Conservation (phyloP, 495 filamentous ascomycete species). For the Neurospora discreta region DNA sequence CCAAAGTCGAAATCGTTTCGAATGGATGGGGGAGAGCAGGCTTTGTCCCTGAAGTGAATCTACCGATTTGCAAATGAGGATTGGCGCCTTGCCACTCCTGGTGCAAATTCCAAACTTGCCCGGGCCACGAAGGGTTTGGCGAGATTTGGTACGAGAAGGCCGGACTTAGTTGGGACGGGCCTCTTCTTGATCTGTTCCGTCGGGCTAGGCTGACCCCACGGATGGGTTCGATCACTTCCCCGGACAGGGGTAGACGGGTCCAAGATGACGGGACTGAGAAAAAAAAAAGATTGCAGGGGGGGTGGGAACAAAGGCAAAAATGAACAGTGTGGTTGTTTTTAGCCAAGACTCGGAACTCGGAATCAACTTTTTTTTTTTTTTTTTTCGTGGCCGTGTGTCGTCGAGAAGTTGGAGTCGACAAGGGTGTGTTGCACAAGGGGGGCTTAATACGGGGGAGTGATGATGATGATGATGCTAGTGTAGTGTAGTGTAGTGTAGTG, state of each 20-base stretch:
- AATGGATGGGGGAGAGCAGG: neutral
- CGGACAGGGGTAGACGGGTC: constrained; percentile 6
- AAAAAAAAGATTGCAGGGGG: constrained; percentile 1
- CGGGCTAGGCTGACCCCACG: neutral
- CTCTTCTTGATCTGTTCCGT: constrained; percentile 5
- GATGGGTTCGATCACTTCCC: neutral
- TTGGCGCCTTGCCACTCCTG: constrained; percentile 2
- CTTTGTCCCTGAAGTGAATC: neutral
- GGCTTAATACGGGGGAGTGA: neutral
- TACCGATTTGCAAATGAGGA: neutral
- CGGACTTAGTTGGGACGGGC: constrained; percentile 1
- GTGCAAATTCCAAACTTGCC: constrained; percentile 3
- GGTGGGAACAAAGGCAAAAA: constrained; percentile 1
- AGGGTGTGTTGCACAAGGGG: neutral
- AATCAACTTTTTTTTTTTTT: neutral
- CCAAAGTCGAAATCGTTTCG: neutral
- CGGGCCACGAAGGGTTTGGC: constrained; percentile 7
- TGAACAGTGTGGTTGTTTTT: neutral
- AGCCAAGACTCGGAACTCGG: constrained; percentile 3
- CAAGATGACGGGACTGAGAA: neutral
- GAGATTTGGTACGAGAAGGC: constrained; percentile 7
- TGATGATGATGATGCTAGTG: no score
- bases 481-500: no score
- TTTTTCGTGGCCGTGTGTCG: neutral
- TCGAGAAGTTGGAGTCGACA: neutral